Percentiles rank a stretch among this genome's conserved stretches.
Evolutionary conservation across 257 asterid genomes (phyloP).

Genomic region (Oldenlandia corymbosa): DNA sequence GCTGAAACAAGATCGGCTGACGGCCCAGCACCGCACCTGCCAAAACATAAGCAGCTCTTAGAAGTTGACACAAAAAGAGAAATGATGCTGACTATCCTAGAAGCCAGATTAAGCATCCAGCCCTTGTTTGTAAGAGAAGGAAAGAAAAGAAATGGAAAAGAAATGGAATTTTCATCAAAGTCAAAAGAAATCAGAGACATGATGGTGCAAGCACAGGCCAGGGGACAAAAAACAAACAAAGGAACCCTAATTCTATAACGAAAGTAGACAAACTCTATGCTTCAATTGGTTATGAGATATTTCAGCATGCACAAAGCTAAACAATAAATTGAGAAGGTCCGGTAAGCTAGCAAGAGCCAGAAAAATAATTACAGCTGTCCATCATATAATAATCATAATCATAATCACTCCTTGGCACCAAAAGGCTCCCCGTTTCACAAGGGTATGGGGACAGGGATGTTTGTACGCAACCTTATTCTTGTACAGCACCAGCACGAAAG

Average conservation of each 20-base stretch:
- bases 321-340: neutral
- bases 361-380: neutral
- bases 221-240: neutral
- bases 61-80: conserved; percentile 1
- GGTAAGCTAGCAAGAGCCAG: neutral
- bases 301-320: neutral
- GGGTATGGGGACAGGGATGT: no score
- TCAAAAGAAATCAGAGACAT: neutral
- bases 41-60: conserved; percentile 17
- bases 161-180: neutral
- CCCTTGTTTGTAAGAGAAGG: no score
- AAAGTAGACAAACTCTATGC: neutral
- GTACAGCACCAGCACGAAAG: no score
- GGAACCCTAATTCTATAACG: neutral
- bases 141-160: no score
- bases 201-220: neutral
- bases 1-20: conserved; percentile 70
- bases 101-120: neutral
- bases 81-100: neutral
- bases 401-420: no score
- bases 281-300: neutral
- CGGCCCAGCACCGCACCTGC: conserved; percentile 92
- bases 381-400: no score
- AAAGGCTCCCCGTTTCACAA: no score
- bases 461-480: no score